Percentiles rank a stretch among this genome's conserved stretches.
Evolutionary conservation across 768 basidiomycete genomes (phyloP).

Genomic region (Boletus rufocinnamomeus): DNA sequence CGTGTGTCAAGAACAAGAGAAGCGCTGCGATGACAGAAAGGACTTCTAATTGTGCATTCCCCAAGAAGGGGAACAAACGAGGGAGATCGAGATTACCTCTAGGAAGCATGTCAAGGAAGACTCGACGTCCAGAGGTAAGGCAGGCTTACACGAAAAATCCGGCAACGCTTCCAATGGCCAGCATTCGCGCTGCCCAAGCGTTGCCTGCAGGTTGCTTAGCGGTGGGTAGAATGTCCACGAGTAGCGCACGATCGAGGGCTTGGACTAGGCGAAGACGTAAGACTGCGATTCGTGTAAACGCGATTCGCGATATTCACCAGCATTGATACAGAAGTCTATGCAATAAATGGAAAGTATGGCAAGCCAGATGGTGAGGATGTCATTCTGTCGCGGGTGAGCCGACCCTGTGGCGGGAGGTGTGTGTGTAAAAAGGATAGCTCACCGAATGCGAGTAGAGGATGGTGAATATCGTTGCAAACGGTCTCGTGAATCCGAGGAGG

Average conservation of each 20-base stretch:
- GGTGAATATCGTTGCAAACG: slow-evolving; percentile 56
- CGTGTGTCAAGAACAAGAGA: slow-evolving; percentile 66
- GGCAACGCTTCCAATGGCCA: slow-evolving; percentile 79
- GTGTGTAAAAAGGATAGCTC: slow-evolving; percentile 9
- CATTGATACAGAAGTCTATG: slow-evolving; percentile 68
- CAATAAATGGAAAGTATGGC: slow-evolving; percentile 72
- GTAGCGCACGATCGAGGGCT: slow-evolving; percentile 86
- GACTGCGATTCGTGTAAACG: background rate
- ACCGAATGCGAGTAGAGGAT: slow-evolving; percentile 37
- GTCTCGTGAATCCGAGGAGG: slow-evolving; percentile 79
- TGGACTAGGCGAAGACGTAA: slow-evolving; percentile 52
- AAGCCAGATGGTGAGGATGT: slow-evolving; percentile 68
- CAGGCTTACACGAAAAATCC: slow-evolving; percentile 82
- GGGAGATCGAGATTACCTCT: slow-evolving; percentile 85
- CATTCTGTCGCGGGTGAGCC: slow-evolving; percentile 44
- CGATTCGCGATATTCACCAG: slow-evolving; percentile 35
- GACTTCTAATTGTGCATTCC: slow-evolving; percentile 77
- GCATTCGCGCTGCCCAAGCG: slow-evolving; percentile 96
- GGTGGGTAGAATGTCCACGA: slow-evolving; percentile 83
- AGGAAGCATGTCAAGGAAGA: background rate
- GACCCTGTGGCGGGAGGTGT: background rate
- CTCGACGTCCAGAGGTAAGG: background rate
- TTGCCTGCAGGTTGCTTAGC: slow-evolving; percentile 80
- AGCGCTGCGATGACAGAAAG: slow-evolving; percentile 73
- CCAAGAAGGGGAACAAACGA: slow-evolving; percentile 68